Conservation (phyloP, 2,329 filamentous ascomycete species). For the Neodidymelliopsis sp. region DNA sequence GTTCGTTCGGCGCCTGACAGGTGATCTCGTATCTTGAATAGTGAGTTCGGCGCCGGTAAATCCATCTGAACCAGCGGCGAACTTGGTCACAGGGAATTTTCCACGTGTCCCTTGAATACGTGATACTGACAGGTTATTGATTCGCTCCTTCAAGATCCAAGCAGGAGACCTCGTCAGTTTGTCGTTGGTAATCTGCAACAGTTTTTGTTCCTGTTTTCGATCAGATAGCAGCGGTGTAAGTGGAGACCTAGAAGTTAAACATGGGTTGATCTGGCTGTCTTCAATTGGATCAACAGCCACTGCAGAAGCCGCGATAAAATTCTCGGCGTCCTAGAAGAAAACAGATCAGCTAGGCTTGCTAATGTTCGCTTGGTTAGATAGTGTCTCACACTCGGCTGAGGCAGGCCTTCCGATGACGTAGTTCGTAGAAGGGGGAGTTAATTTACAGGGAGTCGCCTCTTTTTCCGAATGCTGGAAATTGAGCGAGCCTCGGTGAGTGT, state of each 20-base stretch:
- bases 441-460: constrained; percentile 30
- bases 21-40: background rate
- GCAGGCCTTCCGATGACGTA: constrained; percentile 37
- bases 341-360: background rate
- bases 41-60: constrained; percentile 21
- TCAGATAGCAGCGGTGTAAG: background rate
- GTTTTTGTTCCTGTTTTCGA: background rate
- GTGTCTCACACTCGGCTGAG: constrained; percentile 35
- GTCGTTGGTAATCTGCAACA: background rate
- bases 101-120: background rate
- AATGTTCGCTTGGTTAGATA: background rate
- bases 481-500: background rate
- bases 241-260: background rate
- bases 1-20: background rate
- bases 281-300: constrained; percentile 36
- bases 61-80: constrained; percentile 18
- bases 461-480: constrained; percentile 25
- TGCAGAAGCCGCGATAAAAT: constrained; percentile 12
- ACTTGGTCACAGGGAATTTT: background rate
- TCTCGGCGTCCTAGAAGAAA: constrained; percentile 24
- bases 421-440: constrained; percentile 39
- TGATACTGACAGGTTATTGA: no score
- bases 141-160: background rate
- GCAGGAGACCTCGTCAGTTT: background rate
- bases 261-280: constrained; percentile 25